Evolutionary conservation across 768 basidiomycete genomes (phyloP).

Genomic region (Rhodotorula diobovata): DNA sequence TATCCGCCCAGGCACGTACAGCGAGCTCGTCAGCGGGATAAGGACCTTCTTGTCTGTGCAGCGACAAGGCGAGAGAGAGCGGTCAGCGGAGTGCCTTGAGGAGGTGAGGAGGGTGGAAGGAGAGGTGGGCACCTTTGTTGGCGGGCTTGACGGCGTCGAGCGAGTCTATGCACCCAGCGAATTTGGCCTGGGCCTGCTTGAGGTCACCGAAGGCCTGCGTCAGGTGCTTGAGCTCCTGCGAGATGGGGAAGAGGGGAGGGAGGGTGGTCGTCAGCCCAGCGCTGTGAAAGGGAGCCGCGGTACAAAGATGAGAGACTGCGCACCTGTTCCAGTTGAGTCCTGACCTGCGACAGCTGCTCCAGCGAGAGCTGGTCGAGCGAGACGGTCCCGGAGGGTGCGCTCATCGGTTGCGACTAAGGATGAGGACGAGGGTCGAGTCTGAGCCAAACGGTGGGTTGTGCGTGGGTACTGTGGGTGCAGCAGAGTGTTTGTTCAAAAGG

Average conservation of each 20-base stretch:
- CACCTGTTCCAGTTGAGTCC: slow-evolving; percentile 88
- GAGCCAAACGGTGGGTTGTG: not conserved
- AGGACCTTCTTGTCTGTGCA: slow-evolving; percentile 76
- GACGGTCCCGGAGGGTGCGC: slow-evolving; percentile 1
- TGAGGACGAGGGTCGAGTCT: not conserved
- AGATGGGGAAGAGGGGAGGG: not conserved
- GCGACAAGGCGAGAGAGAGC: not conserved
- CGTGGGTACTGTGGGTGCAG: no score
- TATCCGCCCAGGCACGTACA: slow-evolving; percentile 90
- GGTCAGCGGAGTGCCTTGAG: not conserved
- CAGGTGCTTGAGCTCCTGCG: slow-evolving; percentile 83
- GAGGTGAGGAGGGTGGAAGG: rapidly evolving
- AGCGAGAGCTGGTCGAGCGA: slow-evolving; percentile 61
- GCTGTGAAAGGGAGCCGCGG: not conserved
- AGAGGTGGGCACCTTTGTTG: slow-evolving; percentile 50
- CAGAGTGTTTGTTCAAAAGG: no score
- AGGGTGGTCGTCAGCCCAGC: not conserved
- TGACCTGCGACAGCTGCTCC: slow-evolving; percentile 79
- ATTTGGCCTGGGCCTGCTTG: slow-evolving; percentile 87
- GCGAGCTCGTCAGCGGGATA: slow-evolving; percentile 86
- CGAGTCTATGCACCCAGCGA: slow-evolving; percentile 75
- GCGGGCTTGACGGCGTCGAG: slow-evolving; percentile 67
- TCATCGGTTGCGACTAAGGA: not conserved
- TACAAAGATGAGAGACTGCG: slow-evolving; percentile 11
- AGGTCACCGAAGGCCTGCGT: slow-evolving; percentile 88